Conservation (phyloP, 305 asterid genomes). For the Fraxinus floribunda region DNA sequence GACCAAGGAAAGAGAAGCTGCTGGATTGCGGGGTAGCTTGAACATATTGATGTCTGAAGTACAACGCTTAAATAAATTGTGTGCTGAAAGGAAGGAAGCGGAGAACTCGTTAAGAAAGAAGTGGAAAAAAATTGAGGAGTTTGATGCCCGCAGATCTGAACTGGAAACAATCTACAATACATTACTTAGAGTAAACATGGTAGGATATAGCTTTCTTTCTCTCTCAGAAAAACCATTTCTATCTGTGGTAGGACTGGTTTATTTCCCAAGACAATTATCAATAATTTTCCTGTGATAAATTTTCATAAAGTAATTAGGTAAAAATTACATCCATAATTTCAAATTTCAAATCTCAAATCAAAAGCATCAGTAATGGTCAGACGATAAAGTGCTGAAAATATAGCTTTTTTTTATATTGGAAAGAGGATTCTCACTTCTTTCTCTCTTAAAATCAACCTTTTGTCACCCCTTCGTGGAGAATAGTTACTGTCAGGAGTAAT, state of each 20-base stretch:
- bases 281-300: background rate
- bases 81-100: conserved; percentile 96
- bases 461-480: background rate
- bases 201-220: conserved; percentile 24
- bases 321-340: background rate
- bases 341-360: background rate
- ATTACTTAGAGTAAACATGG: conserved; percentile 83
- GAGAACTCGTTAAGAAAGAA: conserved; percentile 86
- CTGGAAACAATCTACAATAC: conserved; percentile 81
- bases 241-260: background rate
- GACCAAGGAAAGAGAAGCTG: conserved; percentile 94
- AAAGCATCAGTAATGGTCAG: background rate
- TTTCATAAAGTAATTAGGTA: background rate
- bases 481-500: background rate
- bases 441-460: background rate
- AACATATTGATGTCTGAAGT: conserved; percentile 75
- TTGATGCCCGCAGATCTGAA: conserved; percentile 91
- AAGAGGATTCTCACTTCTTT: background rate
- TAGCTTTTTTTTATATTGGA: background rate
- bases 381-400: background rate
- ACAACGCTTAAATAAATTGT: conserved; percentile 75
- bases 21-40: conserved; percentile 85
- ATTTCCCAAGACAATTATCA: background rate
- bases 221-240: background rate
- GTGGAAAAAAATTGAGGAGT: conserved; percentile 95